Percentiles rank a stretch among this genome's conserved stretches.
phyloP scores from a whole-genome alignment of 805 yeast genomes.

The Torulaspora maleeae region DNA sequence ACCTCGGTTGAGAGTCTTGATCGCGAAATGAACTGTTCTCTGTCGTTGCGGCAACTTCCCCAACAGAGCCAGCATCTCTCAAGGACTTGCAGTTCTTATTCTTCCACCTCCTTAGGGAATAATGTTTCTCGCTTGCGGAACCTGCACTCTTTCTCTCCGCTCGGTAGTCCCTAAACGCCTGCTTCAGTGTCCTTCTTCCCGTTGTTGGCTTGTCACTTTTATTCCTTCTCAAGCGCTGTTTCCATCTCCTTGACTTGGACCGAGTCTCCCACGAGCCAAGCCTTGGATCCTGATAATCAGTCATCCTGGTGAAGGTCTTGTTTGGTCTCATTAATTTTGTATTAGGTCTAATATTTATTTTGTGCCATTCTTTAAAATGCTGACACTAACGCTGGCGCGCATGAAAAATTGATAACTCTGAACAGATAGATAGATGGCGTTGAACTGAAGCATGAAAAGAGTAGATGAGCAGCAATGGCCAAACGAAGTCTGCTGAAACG shows the following conservation, averaged over 20 bases:
- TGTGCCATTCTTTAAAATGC: background rate
- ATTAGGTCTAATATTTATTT: background rate
- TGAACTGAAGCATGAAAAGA: too few relatives aligned
- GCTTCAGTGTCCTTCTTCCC: constrained; percentile 8
- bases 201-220: constrained; percentile 2
- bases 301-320: background rate
- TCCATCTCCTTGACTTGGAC: background rate
- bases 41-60: background rate
- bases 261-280: background rate
- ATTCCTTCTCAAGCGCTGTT: background rate
- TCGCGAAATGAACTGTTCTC: background rate
- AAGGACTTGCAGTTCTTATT: background rate
- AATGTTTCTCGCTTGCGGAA: constrained; percentile 2
- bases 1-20: background rate
- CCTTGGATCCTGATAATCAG: background rate
- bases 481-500: constrained; percentile 1
- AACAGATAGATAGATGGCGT: background rate
- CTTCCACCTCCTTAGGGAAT: constrained; percentile 13
- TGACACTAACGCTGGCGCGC: constrained; percentile 2
- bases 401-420: too few relatives aligned
- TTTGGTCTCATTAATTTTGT: background rate
- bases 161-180: constrained; percentile 7
- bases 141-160: background rate
- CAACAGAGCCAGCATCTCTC: background rate
- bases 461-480: background rate